Conservation (phyloP, 75 land plant species). For the Picea glauca region DNA sequence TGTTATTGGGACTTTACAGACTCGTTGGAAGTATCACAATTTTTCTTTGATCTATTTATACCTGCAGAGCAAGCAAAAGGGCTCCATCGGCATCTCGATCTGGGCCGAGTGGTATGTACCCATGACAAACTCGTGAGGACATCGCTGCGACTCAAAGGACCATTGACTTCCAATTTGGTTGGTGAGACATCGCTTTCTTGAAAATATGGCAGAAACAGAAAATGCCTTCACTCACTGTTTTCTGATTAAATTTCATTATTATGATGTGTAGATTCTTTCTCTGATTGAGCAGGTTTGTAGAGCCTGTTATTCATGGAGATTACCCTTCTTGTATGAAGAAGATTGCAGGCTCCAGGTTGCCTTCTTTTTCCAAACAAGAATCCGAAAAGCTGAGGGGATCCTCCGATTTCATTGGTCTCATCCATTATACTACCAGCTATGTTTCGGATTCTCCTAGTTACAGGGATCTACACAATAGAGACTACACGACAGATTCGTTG, state of each 20-base stretch:
- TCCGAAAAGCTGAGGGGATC: slow-evolving; percentile 27
- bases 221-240: too few relatives aligned
- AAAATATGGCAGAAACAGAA: not conserved
- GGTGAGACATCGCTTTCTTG: slow-evolving; percentile 13
- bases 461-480: not conserved
- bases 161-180: slow-evolving; percentile 13
- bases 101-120: slow-evolving; percentile 11
- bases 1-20: too few relatives aligned
- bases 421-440: slow-evolving; percentile 35
- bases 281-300: slow-evolving; percentile 33
- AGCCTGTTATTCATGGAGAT: slow-evolving; percentile 50
- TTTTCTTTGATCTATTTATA: not conserved
- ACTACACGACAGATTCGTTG: not conserved
- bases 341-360: slow-evolving; percentile 34
- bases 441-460: not conserved
- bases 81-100: slow-evolving; percentile 8
- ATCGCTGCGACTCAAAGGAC: slow-evolving; percentile 20
- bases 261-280: not conserved
- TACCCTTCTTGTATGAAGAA: slow-evolving; percentile 44
- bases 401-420: slow-evolving; percentile 47
- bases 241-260: too few relatives aligned
- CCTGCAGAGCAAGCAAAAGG: slow-evolving; percentile 9
- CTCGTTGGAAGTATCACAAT: too few relatives aligned
- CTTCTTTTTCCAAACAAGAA: slow-evolving; percentile 33
- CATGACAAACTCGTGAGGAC: slow-evolving; percentile 20